Conservation (phyloP, 495 filamentous ascomycete species). For the Trichocladium uniseriatum region DNA sequence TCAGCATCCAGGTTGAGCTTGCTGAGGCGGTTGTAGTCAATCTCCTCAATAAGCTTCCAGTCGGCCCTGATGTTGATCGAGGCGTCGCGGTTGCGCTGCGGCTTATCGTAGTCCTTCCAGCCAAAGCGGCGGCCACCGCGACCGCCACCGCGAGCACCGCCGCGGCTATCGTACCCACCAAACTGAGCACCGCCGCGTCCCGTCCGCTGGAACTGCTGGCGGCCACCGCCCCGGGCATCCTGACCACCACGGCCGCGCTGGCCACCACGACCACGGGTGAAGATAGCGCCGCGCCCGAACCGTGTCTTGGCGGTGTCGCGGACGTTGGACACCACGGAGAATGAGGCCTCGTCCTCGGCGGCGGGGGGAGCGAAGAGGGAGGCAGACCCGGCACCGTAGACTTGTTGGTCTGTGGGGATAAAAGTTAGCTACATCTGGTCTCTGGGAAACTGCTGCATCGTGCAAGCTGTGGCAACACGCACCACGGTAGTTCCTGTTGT, state of each 20-base stretch:
- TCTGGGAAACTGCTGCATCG: too few relatives aligned
- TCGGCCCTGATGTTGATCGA: conserved; percentile 90
- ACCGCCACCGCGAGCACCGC: conserved; percentile 48
- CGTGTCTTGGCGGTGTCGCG: conserved; percentile 73
- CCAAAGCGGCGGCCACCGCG: conserved; percentile 72
- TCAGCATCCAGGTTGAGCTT: conserved; percentile 94
- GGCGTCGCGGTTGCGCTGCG: conserved; percentile 87
- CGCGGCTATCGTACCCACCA: conserved; percentile 48
- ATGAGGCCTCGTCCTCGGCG: conserved; percentile 91
- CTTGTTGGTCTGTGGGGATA: conserved; percentile 67
- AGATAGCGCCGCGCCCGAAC: conserved; percentile 84
- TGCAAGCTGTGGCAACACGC: conserved; percentile 13
- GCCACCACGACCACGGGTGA: conserved; percentile 78
- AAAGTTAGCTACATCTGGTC: background rate
- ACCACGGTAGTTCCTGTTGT: conserved; percentile 91
- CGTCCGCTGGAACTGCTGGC: conserved; percentile 39
- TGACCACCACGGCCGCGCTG: conserved; percentile 58
- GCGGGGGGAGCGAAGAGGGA: conserved; percentile 80
- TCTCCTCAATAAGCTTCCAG: conserved; percentile 94
- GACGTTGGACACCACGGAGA: conserved; percentile 95
- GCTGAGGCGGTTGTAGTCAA: conserved; percentile 87
- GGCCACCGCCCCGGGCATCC: conserved; percentile 59
- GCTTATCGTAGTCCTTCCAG: conserved; percentile 99
- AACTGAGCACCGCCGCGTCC: conserved; percentile 38
- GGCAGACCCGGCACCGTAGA: conserved; percentile 83